A percentile compares a stretch with the other conserved stretches of the same genome.
phyloP scores from a whole-genome alignment of 306 rosid species.

The Quercus parvula region DNA sequence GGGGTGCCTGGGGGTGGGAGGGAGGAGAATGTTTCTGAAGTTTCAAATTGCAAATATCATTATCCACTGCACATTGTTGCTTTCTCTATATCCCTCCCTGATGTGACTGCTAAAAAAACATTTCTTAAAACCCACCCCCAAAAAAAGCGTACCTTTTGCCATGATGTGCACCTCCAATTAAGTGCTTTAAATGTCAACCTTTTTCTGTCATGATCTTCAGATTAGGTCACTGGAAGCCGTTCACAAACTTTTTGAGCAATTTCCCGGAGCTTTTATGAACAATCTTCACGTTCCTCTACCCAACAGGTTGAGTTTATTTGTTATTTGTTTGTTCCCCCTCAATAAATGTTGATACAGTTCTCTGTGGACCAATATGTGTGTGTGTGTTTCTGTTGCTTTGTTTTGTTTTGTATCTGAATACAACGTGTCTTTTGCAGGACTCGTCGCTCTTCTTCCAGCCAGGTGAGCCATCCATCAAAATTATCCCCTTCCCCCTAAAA shows the following conservation, averaged over 20 bases:
- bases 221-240: constrained; percentile 91
- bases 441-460: constrained; percentile 41
- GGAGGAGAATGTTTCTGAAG: background rate
- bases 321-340: background rate
- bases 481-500: background rate
- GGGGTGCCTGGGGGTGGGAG: too few species aligned
- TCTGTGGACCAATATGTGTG: background rate
- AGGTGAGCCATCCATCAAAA: constrained; percentile 43
- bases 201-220: constrained; percentile 42
- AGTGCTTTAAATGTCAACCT: background rate
- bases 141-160: background rate
- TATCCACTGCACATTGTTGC: background rate
- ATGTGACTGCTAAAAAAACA: too few species aligned
- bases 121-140: too few species aligned
- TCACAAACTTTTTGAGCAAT: constrained; percentile 79
- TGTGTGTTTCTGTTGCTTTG: background rate
- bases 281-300: constrained; percentile 58
- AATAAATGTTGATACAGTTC: background rate
- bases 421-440: constrained; percentile 47
- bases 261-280: constrained; percentile 86
- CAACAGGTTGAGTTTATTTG: constrained; percentile 45
- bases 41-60: background rate
- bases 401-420: constrained; percentile 8
- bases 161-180: constrained; percentile 4
- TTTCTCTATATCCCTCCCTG: background rate